Evolutionary conservation across 1,284 basidiomycete species (phyloP).

Genomic region (Trichosporon coremiiforme): DNA sequence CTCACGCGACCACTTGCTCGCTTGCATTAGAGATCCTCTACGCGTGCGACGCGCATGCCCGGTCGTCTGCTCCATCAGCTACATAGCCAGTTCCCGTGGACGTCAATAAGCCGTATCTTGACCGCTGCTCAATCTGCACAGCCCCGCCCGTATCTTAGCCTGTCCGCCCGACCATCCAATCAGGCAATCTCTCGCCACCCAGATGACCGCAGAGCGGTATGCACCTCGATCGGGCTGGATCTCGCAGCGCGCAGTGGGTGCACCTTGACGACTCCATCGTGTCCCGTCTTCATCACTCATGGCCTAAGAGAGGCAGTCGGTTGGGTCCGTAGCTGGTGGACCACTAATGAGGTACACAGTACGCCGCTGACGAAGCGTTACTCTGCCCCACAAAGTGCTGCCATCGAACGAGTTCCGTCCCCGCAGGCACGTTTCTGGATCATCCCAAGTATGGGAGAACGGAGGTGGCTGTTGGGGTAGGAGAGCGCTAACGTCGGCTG

Average conservation of each 20-base stretch:
- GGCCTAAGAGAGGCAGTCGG: not conserved
- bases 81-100: not conserved
- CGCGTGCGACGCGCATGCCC: conserved; percentile 4
- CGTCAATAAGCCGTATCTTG: not conserved
- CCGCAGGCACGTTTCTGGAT: not conserved
- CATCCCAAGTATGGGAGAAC: too few relatives aligned
- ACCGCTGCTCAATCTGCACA: conserved; percentile 5
- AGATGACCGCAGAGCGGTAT: not conserved
- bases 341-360: not conserved
- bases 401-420: not conserved
- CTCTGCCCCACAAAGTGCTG: not conserved
- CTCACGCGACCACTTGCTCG: conserved; percentile 7
- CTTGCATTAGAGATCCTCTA: not conserved
- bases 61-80: not conserved
- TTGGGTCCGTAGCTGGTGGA: not conserved
- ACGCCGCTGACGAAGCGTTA: conserved; percentile 4
- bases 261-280: too few relatives aligned
- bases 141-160: not conserved
- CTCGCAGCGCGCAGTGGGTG: not conserved
- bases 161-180: not conserved
- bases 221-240: not conserved
- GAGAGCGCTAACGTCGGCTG: not conserved
- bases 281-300: not conserved
- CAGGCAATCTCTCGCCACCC: not conserved
- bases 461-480: not conserved